phyloP scores from a whole-genome alignment of 257 asterid genomes.

The Nicotiana paniculata region DNA sequence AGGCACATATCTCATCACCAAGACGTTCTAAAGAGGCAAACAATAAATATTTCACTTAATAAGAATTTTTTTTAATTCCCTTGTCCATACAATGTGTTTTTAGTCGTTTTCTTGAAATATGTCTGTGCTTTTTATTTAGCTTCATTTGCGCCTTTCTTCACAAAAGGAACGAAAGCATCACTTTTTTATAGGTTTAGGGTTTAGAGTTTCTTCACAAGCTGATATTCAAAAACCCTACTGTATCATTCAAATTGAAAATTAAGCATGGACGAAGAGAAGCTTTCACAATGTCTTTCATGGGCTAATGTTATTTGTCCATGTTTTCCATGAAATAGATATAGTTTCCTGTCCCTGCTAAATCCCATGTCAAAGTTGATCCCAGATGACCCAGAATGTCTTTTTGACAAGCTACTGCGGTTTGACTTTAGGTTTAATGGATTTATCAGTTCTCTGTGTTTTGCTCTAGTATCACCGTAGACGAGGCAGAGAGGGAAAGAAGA shows the following conservation, averaged over 20 bases:
- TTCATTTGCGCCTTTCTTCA: neutral
- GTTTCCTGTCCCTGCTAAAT: neutral
- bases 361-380: neutral
- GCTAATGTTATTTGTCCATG: neutral
- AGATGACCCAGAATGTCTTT: neutral
- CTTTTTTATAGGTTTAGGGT: neutral
- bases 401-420: neutral
- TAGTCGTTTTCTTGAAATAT: neutral
- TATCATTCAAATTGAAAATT: neutral
- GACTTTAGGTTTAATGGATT: neutral
- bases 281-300: neutral
- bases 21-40: neutral
- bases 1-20: neutral
- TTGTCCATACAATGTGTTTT: neutral
- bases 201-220: neutral
- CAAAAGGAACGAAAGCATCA: neutral
- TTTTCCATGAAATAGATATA: neutral
- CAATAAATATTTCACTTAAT: neutral
- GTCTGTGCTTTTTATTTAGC: neutral
- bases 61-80: neutral
- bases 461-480: neutral
- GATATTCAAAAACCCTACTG: neutral
- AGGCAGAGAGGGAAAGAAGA: neutral
- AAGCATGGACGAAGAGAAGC: neutral
- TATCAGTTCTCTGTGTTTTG: neutral